Evolutionary conservation across 2,329 filamentous ascomycete genomes (phyloP), one percentile per base, ranked within the genome.

Genomic region (Scytalidium sp.): DNA sequence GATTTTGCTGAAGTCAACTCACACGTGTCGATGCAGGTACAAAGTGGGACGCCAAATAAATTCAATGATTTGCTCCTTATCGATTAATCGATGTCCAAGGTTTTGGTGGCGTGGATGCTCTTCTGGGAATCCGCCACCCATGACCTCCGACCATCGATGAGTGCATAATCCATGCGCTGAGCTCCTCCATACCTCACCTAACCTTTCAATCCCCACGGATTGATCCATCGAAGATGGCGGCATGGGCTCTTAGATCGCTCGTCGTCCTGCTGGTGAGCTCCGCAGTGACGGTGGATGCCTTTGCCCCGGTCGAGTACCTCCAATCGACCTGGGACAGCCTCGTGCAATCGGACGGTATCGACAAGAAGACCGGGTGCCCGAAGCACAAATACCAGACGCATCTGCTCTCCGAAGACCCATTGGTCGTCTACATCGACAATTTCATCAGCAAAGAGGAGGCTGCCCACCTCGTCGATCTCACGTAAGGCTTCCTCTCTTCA

Each of bases 361-460:
- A 36, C 13, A 36, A 36, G 32, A 36, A 36, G 15, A 36, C 32
- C 5, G 32, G 32, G 4, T 36, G 32, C 17, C 32, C 6, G 7
- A 36, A 36, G 4, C 32, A 36, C 13, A 10, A 6, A 10, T 61
- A 56, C 41, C 45, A 51, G 23, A 58, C 75, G 2, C 75, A 80
- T 56, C 60, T 83, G 5, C 68, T 81, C 52, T 75, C 71, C 15
- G 66, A 60, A 50, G 44, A 46, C 17, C 44, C 44, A 19, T 36
- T 46, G 29, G 21, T 46, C 19, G 21, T 46, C 15, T 46, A 46
- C 29, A 46, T 46, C 27, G 44, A 46, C 56, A 67, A 71, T 39
- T 83, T 82, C 57, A 49, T 83, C 41, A 72, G 67, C 3, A 59
- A 58, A 1, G 56, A 60, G 1, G 79, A 82, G 61, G 68, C 69